Conservation (phyloP, 2,329 filamentous ascomycete species). For the Tolypocladium pustulatum region DNA sequence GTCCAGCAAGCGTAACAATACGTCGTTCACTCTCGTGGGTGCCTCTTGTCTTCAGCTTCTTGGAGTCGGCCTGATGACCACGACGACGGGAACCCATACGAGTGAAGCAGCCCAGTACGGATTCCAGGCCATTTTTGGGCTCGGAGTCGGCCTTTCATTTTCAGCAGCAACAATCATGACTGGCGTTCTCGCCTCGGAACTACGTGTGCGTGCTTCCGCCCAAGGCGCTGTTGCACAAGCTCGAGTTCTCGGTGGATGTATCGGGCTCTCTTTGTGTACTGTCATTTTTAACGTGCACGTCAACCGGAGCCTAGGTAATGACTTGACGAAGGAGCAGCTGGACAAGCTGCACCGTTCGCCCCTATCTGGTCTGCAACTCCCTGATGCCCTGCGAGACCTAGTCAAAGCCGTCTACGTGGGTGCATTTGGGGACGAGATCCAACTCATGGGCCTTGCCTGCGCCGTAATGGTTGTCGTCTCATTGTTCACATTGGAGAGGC, state of each 20-base stretch:
- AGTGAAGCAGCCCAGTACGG: slow-evolving; percentile 35
- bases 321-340: slow-evolving; percentile 27
- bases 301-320: slow-evolving; percentile 22
- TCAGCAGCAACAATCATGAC: slow-evolving; percentile 48
- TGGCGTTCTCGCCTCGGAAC: slow-evolving; percentile 36
- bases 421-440: slow-evolving; percentile 35
- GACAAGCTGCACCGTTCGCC: slow-evolving; percentile 33
- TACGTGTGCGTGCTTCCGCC: slow-evolving; percentile 42
- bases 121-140: slow-evolving; percentile 45
- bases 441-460: slow-evolving; percentile 33
- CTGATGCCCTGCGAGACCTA: slow-evolving; percentile 18
- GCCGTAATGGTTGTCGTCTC: slow-evolving; percentile 32
- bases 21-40: slow-evolving; percentile 36
- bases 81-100: slow-evolving; percentile 20
- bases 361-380: slow-evolving; percentile 24
- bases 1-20: slow-evolving; percentile 43
- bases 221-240: slow-evolving; percentile 51
- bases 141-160: slow-evolving; percentile 49
- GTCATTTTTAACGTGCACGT: slow-evolving; percentile 42
- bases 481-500: slow-evolving; percentile 31
- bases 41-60: slow-evolving; percentile 41
- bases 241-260: slow-evolving; percentile 47
- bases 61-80: slow-evolving; percentile 40
- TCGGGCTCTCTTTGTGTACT: slow-evolving; percentile 49
- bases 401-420: slow-evolving; percentile 31